A percentile compares a stretch with the other conserved stretches of the same genome.
Evolutionary conservation across 169 alveolate genomes (phyloP).

Genomic region (Cryptosporidium canis): DNA sequence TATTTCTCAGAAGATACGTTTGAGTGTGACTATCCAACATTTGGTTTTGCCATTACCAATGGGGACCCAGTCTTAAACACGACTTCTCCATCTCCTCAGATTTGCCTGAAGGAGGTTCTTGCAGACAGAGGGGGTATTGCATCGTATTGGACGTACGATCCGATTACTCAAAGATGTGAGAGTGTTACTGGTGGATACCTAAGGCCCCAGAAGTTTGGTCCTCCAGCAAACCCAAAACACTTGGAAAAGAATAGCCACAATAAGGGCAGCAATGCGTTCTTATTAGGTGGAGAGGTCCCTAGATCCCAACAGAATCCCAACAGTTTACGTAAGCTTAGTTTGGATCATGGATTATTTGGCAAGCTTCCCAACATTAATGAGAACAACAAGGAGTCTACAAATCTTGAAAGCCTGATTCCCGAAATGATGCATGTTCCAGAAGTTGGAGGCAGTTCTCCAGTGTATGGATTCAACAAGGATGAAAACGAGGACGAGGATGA

Average conservation of each 20-base stretch:
- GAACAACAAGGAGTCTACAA: neutral
- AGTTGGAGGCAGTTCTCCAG: conserved; percentile 37
- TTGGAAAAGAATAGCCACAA: neutral
- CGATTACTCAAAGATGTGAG: conserved; percentile 72
- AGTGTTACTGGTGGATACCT: conserved; percentile 59
- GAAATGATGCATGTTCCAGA: conserved; percentile 17
- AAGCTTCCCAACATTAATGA: conserved; percentile 19
- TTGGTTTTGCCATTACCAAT: conserved; percentile 67
- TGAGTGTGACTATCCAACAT: conserved; percentile 63
- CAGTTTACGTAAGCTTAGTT: conserved; percentile 2
- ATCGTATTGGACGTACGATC: conserved; percentile 61
- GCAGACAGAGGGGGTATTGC: conserved; percentile 70
- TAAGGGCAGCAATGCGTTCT: conserved; percentile 8
- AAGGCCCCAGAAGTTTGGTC: conserved; percentile 71
- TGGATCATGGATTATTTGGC: neutral
- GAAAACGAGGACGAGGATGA: neutral
- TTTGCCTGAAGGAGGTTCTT: conserved; percentile 47
- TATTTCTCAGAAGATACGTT: neutral
- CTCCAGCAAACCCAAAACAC: conserved; percentile 11
- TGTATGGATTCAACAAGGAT: neutral
- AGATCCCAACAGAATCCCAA: neutral
- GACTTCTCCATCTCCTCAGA: conserved; percentile 66
- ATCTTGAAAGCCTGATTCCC: neutral
- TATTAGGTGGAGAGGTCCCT: conserved; percentile 63
- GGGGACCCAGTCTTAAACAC: conserved; percentile 55